phyloP scores from a whole-genome alignment of 768 basidiomycete species.

The Tubosaeta sp. region DNA sequence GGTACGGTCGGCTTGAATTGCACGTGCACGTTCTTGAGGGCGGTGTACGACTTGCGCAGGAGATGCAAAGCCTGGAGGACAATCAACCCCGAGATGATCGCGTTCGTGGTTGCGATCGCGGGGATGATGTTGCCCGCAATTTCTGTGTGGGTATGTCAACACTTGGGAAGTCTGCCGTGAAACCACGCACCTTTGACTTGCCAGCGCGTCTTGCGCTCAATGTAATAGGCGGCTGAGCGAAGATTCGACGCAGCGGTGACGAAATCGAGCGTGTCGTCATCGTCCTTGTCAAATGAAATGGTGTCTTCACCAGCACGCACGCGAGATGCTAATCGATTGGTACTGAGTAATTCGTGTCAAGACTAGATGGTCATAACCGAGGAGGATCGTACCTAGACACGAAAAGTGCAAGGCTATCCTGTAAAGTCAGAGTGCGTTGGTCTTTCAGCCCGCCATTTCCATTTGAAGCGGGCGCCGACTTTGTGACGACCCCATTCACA shows the following conservation, averaged over 20 bases:
- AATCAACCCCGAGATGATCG: constrained; percentile 92
- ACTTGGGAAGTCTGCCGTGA: not conserved
- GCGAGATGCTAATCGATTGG: constrained; percentile 71
- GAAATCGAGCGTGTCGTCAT: constrained; percentile 95
- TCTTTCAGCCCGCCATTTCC: constrained; percentile 58
- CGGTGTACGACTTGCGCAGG: constrained; percentile 58
- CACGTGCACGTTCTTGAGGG: constrained; percentile 70
- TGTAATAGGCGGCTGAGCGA: constrained; percentile 86
- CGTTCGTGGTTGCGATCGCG: constrained; percentile 98
- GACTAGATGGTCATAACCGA: not conserved
- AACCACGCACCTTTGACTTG: constrained; percentile 78
- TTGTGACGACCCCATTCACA: constrained; percentile 10
- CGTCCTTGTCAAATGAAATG: constrained; percentile 95
- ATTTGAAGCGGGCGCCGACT: constrained; percentile 8
- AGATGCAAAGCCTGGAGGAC: constrained; percentile 90
- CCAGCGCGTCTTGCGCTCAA: constrained; percentile 87
- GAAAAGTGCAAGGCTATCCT: constrained; percentile 82
- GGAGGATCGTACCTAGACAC: constrained; percentile 63
- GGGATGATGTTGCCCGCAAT: constrained; percentile 99
- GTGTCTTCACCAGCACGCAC: constrained; percentile 61
- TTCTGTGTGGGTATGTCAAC: constrained; percentile 44
- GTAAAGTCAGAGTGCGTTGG: constrained; percentile 70
- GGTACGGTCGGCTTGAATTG: constrained; percentile 79
- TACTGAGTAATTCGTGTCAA: constrained; percentile 42
- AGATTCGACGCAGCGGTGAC: constrained; percentile 94